These are phyloP conservation scores for Hemisphaericaspora xylanilytica DNA, from an alignment of 1,139 yeast genomes.

Conservation along the genomic window DNA sequence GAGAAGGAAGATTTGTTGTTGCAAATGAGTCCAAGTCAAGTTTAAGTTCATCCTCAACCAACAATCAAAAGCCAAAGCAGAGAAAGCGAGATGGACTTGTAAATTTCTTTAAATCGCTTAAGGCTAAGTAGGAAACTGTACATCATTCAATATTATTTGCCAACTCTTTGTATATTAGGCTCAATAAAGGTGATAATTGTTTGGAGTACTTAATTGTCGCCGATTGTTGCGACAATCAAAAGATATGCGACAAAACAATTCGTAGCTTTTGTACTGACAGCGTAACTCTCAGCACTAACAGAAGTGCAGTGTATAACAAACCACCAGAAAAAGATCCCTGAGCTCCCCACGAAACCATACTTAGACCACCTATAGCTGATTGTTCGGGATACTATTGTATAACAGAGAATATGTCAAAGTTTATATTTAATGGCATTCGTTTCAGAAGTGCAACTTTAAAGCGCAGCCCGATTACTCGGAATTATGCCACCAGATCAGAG, in stretches of 20 bases:
- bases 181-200: too few species aligned
- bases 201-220: too few species aligned
- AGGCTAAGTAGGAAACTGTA: neutral
- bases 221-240: too few species aligned
- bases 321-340: neutral
- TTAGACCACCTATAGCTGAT: too few species aligned
- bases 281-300: neutral
- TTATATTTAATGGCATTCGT: neutral
- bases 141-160: too few species aligned
- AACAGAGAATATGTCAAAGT: neutral
- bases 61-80: neutral
- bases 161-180: too few species aligned
- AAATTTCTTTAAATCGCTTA: neutral
- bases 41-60: too few species aligned
- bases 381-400: too few species aligned
- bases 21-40: too few species aligned
- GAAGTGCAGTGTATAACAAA: too few species aligned
- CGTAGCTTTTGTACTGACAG: neutral
- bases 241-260: too few species aligned
- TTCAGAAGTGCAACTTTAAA: neutral
- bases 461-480: conserved; percentile 6
- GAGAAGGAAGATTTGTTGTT: too few species aligned
- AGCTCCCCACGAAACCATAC: neutral
- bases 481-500: conserved; percentile 29
- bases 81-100: neutral